Evolutionary conservation across 305 asterid species (phyloP).

Genomic region (Stenogyne calaminthoides): DNA sequence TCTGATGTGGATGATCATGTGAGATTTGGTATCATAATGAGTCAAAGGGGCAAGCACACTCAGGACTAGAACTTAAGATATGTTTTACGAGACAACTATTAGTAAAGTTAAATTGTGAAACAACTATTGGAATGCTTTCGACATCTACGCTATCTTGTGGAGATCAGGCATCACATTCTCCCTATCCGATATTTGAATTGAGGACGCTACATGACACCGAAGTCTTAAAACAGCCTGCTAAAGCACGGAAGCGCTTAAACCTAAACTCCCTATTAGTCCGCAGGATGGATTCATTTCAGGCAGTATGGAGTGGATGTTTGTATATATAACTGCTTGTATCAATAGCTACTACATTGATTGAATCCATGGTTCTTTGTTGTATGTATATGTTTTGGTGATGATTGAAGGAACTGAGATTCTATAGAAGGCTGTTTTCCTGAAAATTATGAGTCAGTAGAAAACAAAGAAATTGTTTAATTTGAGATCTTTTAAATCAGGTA

Average conservation of each 20-base stretch:
- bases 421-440: no score
- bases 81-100: neutral
- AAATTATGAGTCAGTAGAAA: no score
- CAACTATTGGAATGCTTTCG: neutral
- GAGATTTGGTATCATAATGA: neutral
- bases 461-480: no score
- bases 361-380: slow-evolving; percentile 6
- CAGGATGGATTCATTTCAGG: neutral
- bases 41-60: neutral
- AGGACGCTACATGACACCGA: neutral
- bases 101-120: neutral
- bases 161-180: neutral
- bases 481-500: no score
- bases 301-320: neutral
- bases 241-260: no score
- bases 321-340: slow-evolving; percentile 15
- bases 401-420: no score
- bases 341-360: neutral
- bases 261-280: no score
- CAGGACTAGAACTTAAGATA: neutral
- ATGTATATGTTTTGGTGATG: neutral
- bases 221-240: neutral
- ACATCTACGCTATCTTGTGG: neutral
- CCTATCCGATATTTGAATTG: neutral
- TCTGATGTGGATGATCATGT: neutral